Conservation (phyloP, 2,329 filamentous ascomycete genomes). For the Alternaria conjuncta region DNA sequence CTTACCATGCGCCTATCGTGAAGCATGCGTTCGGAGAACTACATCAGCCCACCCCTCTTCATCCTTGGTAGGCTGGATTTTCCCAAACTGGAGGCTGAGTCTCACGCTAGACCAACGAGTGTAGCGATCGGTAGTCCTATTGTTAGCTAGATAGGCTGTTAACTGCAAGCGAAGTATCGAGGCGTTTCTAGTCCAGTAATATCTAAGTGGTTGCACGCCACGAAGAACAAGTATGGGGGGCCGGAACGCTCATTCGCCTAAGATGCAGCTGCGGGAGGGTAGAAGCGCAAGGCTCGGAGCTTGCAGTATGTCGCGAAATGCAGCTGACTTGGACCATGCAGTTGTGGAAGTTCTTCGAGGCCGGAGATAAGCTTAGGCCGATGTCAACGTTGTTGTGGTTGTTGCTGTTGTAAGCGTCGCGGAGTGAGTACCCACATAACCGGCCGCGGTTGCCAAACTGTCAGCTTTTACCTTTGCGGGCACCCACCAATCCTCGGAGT, state of each 20-base stretch:
- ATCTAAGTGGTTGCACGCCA: background rate
- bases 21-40: background rate
- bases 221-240: background rate
- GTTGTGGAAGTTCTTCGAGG: background rate
- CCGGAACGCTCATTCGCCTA: background rate
- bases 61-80: background rate
- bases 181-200: conserved; percentile 1
- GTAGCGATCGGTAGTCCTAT: conserved; percentile 4
- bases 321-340: background rate
- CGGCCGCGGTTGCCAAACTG: background rate
- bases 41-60: background rate
- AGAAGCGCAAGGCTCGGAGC: background rate
- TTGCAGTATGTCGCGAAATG: background rate
- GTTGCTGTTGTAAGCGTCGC: background rate
- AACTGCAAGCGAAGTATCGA: conserved; percentile 3
- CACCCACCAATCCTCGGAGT: background rate
- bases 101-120: background rate
- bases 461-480: background rate
- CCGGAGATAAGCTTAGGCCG: background rate
- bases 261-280: background rate
- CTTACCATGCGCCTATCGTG: background rate
- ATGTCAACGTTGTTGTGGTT: background rate
- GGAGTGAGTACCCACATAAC: background rate
- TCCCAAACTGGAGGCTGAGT: background rate
- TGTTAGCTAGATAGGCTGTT: conserved; percentile 8